A percentile compares a stretch with the other conserved stretches of the same genome.
Evolutionary conservation across 2,329 filamentous ascomycete species (phyloP).

Genomic region (Paracamarosporium sp.): DNA sequence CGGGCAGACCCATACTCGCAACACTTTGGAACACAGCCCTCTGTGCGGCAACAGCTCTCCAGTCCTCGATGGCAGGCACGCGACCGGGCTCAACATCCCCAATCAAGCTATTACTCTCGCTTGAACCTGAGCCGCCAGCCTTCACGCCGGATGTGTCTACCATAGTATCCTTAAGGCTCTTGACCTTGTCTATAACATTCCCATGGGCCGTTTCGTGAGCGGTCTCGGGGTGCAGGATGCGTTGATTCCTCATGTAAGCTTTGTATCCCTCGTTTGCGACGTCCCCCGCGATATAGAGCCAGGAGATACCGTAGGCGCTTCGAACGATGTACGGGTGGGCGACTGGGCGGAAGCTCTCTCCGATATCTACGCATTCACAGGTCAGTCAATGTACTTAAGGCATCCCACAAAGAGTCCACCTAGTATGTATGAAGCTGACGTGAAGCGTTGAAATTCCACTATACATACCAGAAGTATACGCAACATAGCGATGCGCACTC

Average conservation of each 20-base stretch:
- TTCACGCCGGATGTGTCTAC: constrained; percentile 30
- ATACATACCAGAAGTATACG: constrained; percentile 76
- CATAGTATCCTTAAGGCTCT: constrained; percentile 31
- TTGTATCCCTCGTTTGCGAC: constrained; percentile 95
- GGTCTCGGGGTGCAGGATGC: constrained; percentile 69
- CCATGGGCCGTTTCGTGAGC: constrained; percentile 29
- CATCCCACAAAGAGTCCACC: neutral
- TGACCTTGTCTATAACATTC: constrained; percentile 38
- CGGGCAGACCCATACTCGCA: constrained; percentile 92
- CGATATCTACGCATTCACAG: constrained; percentile 65
- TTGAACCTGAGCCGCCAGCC: constrained; percentile 19
- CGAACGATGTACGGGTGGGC: constrained; percentile 85
- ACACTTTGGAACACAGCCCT: constrained; percentile 88
- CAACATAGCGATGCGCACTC: constrained; percentile 92
- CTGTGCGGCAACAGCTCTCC: constrained; percentile 87
- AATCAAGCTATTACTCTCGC: constrained; percentile 23
- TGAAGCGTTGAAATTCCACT: neutral
- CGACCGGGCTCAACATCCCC: constrained; percentile 45
- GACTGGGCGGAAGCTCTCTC: constrained; percentile 92
- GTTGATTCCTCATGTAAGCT: constrained; percentile 86
- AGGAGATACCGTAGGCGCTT: constrained; percentile 86
- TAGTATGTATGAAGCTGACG: too few relatives aligned
- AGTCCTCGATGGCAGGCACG: constrained; percentile 84
- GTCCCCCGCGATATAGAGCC: constrained; percentile 90
- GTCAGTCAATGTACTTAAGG: neutral